Base-by-base conservation (phyloP, 2,329 filamentous ascomycete species). In the Neofusicoccum sp. region DNA sequence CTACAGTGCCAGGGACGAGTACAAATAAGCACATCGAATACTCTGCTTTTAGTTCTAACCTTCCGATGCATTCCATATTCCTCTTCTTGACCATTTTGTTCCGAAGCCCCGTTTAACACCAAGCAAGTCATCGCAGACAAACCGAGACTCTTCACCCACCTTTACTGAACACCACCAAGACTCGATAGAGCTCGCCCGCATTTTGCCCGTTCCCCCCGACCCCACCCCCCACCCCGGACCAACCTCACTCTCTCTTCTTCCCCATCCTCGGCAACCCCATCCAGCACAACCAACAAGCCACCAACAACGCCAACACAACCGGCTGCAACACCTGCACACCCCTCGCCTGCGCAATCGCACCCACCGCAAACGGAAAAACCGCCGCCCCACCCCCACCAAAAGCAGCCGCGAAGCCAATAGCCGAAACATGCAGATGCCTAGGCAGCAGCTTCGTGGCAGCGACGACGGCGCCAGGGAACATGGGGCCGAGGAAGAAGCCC, bases 341-440 rank as follows among this genome's bases (percentile, higher is more conserved):
- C 63, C 79, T 83, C 1, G 78, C 77, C 70, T 87, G 82, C 3
- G 88, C 86, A 68, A 90, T 86, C 2, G 86, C 87, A 3, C 88
- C 89, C 0, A 90, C 84, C 0, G 83, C 82, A 61, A 80, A 91
- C 79, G 47, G 89, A 80, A 73, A 90, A 1, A 81, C 72, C 71
- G 89, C 87, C 1, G 87, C 89, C 0, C 91, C 91, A 2, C 82
- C 83, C 0, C 89, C 88, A 2, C 91, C 91, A 71, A 93, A 86
- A 0, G 90, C 90, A 0, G 89, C 86, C 0, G 88, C 88, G 67
- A 96, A 93, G 0, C 91, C 90, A 63, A 96, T 90, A 0, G 87
- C 86, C n/a, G 84, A 85, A 43, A 95, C 89, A 68, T 96, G 91
- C 28, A 91, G 78, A 62, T 90, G 82, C 40, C 79, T 80, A 0